These are phyloP conservation scores for Quaeritorhiza haematococci DNA, from an alignment of 371 early-diverging fungal genomes.

Conservation along the genomic window DNA sequence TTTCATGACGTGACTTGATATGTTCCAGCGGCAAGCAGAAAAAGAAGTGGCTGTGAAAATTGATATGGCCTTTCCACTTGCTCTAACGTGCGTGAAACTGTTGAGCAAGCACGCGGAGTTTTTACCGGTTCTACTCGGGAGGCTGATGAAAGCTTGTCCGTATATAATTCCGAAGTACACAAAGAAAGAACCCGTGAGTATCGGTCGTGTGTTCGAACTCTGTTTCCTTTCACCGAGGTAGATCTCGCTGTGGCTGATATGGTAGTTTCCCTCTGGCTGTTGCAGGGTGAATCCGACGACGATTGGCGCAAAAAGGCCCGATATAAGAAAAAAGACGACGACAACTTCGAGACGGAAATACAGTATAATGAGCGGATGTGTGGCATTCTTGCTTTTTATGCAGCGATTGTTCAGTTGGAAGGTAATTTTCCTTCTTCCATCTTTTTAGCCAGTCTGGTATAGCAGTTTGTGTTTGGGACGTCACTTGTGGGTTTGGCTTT, in stretches of 20 bases:
- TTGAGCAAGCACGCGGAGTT: slow-evolving; percentile 56
- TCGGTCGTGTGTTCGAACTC: background rate
- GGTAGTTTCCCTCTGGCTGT: background rate
- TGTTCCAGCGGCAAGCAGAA: slow-evolving; percentile 62
- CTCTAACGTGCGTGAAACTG: slow-evolving; percentile 59
- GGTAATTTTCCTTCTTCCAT: background rate
- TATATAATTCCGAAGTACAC: slow-evolving; percentile 68
- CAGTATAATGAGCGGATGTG: slow-evolving; percentile 66
- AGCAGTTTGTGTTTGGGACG: background rate
- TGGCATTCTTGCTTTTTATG: slow-evolving; percentile 69
- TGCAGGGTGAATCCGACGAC: slow-evolving; percentile 30
- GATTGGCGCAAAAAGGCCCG: slow-evolving; percentile 40
- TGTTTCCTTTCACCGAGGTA: background rate
- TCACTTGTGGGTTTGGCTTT: background rate
- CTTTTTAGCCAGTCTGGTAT: slow-evolving; percentile 16
- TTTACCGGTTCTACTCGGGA: slow-evolving; percentile 61
- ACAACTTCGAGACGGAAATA: slow-evolving; percentile 55
- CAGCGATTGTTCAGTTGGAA: slow-evolving; percentile 49
- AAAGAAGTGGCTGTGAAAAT: slow-evolving; percentile 62
- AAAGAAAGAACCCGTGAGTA: slow-evolving; percentile 47
- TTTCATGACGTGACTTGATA: background rate
- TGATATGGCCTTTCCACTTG: slow-evolving; percentile 67
- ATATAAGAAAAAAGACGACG: slow-evolving; percentile 46
- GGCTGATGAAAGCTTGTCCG: slow-evolving; percentile 73
- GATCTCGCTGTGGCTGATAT: too few relatives aligned